These are phyloP conservation scores for Alternaria triticimaculans DNA, from an alignment of 2,329 filamentous ascomycete species.

Conservation along the genomic window DNA sequence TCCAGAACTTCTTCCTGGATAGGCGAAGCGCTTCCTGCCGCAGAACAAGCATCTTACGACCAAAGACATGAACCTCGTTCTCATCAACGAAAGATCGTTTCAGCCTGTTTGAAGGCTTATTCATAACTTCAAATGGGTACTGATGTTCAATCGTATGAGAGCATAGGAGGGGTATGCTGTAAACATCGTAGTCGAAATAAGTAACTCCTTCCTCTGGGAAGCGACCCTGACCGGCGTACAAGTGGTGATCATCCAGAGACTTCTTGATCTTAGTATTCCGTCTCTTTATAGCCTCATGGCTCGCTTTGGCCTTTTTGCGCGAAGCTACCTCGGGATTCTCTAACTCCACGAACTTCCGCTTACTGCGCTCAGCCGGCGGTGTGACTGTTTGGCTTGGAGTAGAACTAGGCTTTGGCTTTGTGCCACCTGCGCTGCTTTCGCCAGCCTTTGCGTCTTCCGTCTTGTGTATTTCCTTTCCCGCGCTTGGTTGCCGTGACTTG, in stretches of 20 bases:
- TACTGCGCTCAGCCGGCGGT: background rate
- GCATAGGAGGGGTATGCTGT: constrained; percentile 23
- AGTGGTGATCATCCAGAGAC: background rate
- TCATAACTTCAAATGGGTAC: background rate
- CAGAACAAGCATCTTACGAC: constrained; percentile 8
- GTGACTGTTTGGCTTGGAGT: background rate
- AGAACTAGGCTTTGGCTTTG: background rate
- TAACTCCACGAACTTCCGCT: background rate
- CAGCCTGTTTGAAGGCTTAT: background rate
- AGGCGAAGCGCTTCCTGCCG: constrained; percentile 1
- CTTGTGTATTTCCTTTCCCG: background rate
- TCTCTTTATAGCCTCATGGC: background rate
- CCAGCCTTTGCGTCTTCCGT: background rate
- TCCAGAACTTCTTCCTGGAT: constrained; percentile 2
- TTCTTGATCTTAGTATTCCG: background rate
- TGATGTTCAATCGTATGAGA: constrained; percentile 12
- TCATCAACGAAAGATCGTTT: background rate
- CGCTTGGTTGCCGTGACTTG: background rate
- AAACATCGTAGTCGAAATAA: constrained; percentile 11
- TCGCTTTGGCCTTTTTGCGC: background rate
- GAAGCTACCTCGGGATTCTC: background rate
- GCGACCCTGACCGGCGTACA: background rate
- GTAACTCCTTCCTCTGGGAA: constrained; percentile 3
- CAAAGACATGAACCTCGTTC: constrained; percentile 2
- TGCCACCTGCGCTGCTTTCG: background rate